Conservation (phyloP, 192 early-diverging fungal genomes). For the Backusella tarrabulga region DNA sequence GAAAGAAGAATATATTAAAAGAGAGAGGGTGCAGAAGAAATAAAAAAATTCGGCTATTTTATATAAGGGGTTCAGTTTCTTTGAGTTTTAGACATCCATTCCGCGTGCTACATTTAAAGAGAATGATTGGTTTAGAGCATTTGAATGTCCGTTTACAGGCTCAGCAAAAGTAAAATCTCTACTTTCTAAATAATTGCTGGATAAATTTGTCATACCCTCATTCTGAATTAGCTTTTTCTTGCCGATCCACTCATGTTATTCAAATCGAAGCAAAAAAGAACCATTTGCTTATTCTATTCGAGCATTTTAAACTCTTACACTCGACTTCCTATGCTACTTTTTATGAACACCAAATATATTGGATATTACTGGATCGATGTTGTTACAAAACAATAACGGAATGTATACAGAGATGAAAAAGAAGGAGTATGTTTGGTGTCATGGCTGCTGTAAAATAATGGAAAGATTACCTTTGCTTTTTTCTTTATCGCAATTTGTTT, state of each 20-base stretch:
- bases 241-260: constrained; percentile 6
- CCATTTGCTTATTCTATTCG: neutral
- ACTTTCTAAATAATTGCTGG: neutral
- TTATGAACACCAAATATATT: neutral
- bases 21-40: neutral
- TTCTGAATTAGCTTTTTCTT: neutral
- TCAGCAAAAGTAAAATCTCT: neutral
- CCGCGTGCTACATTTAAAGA: constrained; percentile 1
- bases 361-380: neutral
- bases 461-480: neutral
- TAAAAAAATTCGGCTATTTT: constrained; percentile 3
- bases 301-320: neutral
- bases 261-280: neutral
- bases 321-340: neutral
- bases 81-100: neutral
- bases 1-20: neutral
- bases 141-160: constrained; percentile 5
- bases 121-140: neutral
- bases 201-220: neutral
- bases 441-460: neutral
- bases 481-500: neutral
- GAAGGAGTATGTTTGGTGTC: neutral
- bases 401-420: neutral
- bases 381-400: neutral
- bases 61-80: neutral